These are phyloP conservation scores for Penicillium frequentans DNA, from an alignment of 2,329 filamentous ascomycete species.

Conservation along the genomic window DNA sequence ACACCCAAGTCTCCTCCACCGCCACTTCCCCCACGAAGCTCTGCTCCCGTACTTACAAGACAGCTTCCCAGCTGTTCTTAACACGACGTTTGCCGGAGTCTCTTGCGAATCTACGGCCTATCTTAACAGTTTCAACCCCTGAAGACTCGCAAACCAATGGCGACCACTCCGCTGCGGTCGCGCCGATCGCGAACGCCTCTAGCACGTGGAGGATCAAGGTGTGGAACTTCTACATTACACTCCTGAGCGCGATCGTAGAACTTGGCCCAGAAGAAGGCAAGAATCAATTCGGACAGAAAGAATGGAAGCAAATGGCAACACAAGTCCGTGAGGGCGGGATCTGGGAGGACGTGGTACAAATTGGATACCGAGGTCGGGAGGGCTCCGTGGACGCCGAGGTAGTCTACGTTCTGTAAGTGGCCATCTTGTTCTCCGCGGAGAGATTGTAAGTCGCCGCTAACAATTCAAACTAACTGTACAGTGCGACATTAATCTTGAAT, in stretches of 20 bases:
- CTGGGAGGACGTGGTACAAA: constrained; percentile 90
- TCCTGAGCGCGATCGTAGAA: constrained; percentile 87
- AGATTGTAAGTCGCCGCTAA: constrained; percentile 1
- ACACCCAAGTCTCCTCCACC: constrained; percentile 63
- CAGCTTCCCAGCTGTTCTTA: constrained; percentile 89
- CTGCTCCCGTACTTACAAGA: constrained; percentile 87
- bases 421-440: constrained; percentile 9
- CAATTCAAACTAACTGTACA: constrained; percentile 38
- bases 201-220: constrained; percentile 87
- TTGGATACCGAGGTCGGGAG: constrained; percentile 85
- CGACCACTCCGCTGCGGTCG: constrained; percentile 52
- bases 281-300: constrained; percentile 77
- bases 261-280: constrained; percentile 89
- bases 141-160: constrained; percentile 44
- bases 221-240: constrained; percentile 94
- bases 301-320: constrained; percentile 78
- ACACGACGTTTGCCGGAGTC: constrained; percentile 92
- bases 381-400: constrained; percentile 93
- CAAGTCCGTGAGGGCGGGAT: constrained; percentile 86
- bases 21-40: constrained; percentile 62
- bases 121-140: constrained; percentile 64
- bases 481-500: constrained; percentile 84
- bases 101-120: constrained; percentile 76
- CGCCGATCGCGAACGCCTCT: constrained; percentile 77
- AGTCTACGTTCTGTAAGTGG: constrained; percentile 59